Evolutionary conservation across 495 filamentous ascomycete genomes (phyloP), one percentile per base, ranked within the genome.

Genomic region (Sporormia fimetaria): DNA sequence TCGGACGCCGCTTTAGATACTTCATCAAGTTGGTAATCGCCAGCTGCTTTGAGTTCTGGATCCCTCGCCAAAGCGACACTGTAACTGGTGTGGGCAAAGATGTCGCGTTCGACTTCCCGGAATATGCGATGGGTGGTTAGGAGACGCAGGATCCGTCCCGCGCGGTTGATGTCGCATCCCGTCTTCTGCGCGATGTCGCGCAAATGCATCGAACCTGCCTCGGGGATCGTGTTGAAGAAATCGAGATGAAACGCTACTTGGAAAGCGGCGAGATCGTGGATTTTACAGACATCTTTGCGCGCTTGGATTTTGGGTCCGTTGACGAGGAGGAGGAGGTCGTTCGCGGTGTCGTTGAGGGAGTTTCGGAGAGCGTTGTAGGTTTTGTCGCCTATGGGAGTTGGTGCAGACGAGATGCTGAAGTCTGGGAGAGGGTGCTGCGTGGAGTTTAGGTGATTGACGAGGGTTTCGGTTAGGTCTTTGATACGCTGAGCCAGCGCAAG

Each of bases 211-310:
- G 30, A 33, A 4, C 42, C 42, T 11, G 44, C 25, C 36, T 2
- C 28, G 4, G 1, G 31, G n/a, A 44, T 24, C 7, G 15, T n/a
- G 20, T 21, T 22, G 31, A 60, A 61, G 35, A 60, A 63, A 2
- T 40, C 27, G 20, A 57, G 57, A 4, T 63, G 55, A 1, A 59
- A 35, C 0, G 60, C 60, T 5, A 57, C 30, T 40, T 63, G 60
- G 17, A 53, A 36, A 8, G 58, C 57, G 0, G 40, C 54, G 0
- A 64, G 29, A 1, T 64, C 59, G 40, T 60, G 52, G 21, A 35
- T 21, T 6, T 14, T 11, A 9, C 17, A 24, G 22, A 26, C 30
- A 15, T 56, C 44, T 10, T 28, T 24, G 14, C 41, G 32, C 21
- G 15, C 7, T 5, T 29, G 14, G 3, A 40, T 38, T 17, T 26